A percentile compares a stretch with the other conserved stretches of the same genome.
phyloP scores from a whole-genome alignment of 495 filamentous ascomycete genomes.

The Extremus antarcticus region DNA sequence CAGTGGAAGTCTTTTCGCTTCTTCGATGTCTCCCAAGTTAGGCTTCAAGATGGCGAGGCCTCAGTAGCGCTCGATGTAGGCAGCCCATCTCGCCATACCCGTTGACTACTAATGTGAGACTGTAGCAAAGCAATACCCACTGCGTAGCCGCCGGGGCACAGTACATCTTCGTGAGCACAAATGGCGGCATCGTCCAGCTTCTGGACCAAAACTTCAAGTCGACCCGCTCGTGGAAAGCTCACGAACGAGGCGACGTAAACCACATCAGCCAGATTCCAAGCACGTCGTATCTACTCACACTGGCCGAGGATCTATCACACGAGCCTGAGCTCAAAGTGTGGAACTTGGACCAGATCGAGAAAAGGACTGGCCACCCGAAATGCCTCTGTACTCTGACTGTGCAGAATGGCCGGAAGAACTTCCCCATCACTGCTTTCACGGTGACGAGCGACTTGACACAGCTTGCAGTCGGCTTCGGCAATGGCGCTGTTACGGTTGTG shows the following conservation, averaged over 20 bases:
- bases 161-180: slow-evolving; percentile 78
- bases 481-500: slow-evolving; percentile 87
- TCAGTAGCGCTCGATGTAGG: slow-evolving; percentile 51
- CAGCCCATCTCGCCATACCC: slow-evolving; percentile 1
- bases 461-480: slow-evolving; percentile 88
- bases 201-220: slow-evolving; percentile 79
- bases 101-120: slow-evolving; percentile 35
- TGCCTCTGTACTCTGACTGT: slow-evolving; percentile 77
- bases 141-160: slow-evolving; percentile 77
- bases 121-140: slow-evolving; percentile 47
- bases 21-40: slow-evolving; percentile 85
- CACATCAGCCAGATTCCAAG: slow-evolving; percentile 90
- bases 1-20: slow-evolving; percentile 99
- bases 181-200: slow-evolving; percentile 75
- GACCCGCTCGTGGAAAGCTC: slow-evolving; percentile 72
- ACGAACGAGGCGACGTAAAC: slow-evolving; percentile 70
- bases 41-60: slow-evolving; percentile 57
- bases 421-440: slow-evolving; percentile 86
- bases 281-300: slow-evolving; percentile 74
- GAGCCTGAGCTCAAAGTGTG: slow-evolving; percentile 90
- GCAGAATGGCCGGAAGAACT: slow-evolving; percentile 84
- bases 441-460: slow-evolving; percentile 78
- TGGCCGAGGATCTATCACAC: slow-evolving; percentile 75
- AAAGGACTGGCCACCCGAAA: slow-evolving; percentile 78
- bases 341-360: slow-evolving; percentile 88